Evolutionary conservation across 2,329 filamentous ascomycete species (phyloP).

Genomic region (Penicillium verrucosum): DNA sequence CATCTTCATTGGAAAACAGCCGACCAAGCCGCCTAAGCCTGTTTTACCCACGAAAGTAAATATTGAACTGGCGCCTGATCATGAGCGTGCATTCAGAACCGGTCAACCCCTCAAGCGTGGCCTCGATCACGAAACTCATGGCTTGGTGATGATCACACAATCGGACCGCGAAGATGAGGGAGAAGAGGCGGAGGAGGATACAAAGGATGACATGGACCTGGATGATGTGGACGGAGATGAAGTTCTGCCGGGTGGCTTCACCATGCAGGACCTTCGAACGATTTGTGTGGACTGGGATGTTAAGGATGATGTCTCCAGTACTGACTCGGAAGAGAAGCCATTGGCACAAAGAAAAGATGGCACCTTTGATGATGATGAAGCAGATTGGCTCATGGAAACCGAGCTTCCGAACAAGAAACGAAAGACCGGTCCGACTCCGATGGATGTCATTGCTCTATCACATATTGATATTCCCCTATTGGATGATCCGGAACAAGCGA

Average conservation of each 20-base stretch:
- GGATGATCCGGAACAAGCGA: constrained; percentile 74
- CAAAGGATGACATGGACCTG: constrained; percentile 48
- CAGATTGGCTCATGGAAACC: constrained; percentile 49
- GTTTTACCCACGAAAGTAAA: constrained; percentile 83
- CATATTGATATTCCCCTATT: constrained; percentile 67
- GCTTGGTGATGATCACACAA: constrained; percentile 48
- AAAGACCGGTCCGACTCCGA: constrained; percentile 48
- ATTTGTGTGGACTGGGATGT: constrained; percentile 84
- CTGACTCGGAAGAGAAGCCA: constrained; percentile 18
- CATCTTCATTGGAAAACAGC: constrained; percentile 73
- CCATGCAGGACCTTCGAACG: constrained; percentile 75
- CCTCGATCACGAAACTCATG: constrained; percentile 55
- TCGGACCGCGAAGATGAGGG: constrained; percentile 48
- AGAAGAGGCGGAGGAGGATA: constrained; percentile 52
- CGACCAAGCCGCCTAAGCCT: constrained; percentile 73
- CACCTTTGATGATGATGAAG: constrained; percentile 53
- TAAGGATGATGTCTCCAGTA: constrained; percentile 45
- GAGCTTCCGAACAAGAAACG: constrained; percentile 63
- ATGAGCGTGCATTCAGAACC: constrained; percentile 82
- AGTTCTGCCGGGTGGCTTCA: constrained; percentile 65
- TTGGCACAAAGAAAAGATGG: constrained; percentile 2
- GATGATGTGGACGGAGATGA: constrained; percentile 59
- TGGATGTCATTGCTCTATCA: constrained; percentile 51
- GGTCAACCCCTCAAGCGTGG: constrained; percentile 56
- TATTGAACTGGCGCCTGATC: constrained; percentile 79